These are phyloP conservation scores for Cladorrhinum samala DNA, from an alignment of 495 filamentous ascomycete genomes.

Conservation along the genomic window DNA sequence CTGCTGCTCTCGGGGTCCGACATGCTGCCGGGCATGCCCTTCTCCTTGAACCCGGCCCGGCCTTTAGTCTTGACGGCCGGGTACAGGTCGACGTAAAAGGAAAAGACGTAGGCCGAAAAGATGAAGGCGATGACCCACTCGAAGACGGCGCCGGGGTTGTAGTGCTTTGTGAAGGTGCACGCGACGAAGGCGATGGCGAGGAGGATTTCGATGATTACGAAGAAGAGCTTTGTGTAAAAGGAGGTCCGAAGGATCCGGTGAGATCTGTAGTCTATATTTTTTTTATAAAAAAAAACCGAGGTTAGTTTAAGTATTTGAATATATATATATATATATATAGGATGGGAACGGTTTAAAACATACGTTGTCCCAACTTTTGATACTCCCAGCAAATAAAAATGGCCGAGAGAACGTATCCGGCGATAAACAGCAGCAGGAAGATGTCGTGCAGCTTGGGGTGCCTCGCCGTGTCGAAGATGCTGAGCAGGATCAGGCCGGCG, in stretches of 20 bases:
- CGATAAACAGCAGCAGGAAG: slow-evolving; percentile 81
- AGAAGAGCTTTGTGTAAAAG: slow-evolving; percentile 76
- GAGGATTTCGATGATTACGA: slow-evolving; percentile 71
- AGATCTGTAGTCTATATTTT: slow-evolving; percentile 53
- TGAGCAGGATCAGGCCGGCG: slow-evolving; percentile 69
- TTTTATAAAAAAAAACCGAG: neutral
- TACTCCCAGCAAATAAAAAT: slow-evolving; percentile 87
- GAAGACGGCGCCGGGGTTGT: slow-evolving; percentile 54
- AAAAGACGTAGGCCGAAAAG: slow-evolving; percentile 84
- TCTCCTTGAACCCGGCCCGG: neutral
- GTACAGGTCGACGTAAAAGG: slow-evolving; percentile 81
- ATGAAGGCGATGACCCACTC: slow-evolving; percentile 81
- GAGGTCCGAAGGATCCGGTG: slow-evolving; percentile 65
- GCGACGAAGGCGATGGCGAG: slow-evolving; percentile 63
- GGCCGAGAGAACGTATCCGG: slow-evolving; percentile 71
- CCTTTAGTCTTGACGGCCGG: slow-evolving; percentile 65
- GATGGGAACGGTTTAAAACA: slow-evolving; percentile 12
- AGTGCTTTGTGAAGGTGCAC: slow-evolving; percentile 31
- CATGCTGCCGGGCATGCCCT: neutral
- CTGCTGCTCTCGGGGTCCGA: neutral
- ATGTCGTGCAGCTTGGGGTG: slow-evolving; percentile 63
- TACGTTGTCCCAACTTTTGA: slow-evolving; percentile 67
- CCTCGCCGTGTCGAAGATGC: slow-evolving; percentile 71
- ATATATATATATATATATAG: too few relatives aligned
- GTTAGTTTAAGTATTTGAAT: too few relatives aligned